Percentiles rank a stretch among this genome's conserved stretches.
These are phyloP conservation scores for Cymodocea nodosa DNA, from an alignment of 116 monocot genomes.

Conservation along the genomic window DNA sequence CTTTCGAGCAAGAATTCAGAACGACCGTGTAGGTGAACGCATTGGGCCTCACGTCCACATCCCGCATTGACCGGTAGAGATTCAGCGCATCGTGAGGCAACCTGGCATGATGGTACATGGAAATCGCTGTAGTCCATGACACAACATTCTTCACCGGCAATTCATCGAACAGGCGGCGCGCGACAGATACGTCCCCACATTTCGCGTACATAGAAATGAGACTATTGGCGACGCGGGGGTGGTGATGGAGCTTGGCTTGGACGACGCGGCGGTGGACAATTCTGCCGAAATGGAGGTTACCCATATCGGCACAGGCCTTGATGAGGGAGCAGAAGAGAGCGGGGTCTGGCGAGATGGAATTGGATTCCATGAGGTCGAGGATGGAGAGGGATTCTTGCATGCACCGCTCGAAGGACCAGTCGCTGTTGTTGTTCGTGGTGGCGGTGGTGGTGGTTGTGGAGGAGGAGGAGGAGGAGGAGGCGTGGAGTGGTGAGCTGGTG, in stretches of 20 bases:
- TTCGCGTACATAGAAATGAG: constrained; percentile 25
- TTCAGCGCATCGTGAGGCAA: constrained; percentile 12
- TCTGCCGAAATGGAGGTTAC: constrained; percentile 18
- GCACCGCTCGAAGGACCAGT: constrained; percentile 23
- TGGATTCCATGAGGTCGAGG: constrained; percentile 18
- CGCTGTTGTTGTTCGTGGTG: not conserved
- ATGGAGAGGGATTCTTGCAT: constrained; percentile 27
- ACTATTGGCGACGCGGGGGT: constrained; percentile 26
- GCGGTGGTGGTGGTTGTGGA: not conserved
- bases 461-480: constrained; percentile 2
- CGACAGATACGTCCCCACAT: constrained; percentile 10
- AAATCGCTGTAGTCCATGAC: constrained; percentile 28
- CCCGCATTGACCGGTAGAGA: constrained; percentile 19
- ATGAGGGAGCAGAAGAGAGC: constrained; percentile 8
- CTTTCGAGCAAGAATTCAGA: constrained; percentile 8
- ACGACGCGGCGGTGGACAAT: constrained; percentile 17
- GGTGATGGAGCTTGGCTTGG: constrained; percentile 8
- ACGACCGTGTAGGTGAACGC: constrained; percentile 24
- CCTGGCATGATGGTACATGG: constrained; percentile 16
- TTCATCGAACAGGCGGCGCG: constrained; percentile 34
- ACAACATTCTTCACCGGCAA: constrained; percentile 14
- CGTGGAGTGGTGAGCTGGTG: not conserved
- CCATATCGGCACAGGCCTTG: constrained; percentile 24
- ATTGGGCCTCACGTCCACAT: constrained; percentile 20
- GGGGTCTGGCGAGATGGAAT: constrained; percentile 4